Percentiles rank a stretch among this genome's conserved stretches.
These are phyloP conservation scores for Pelargonium fulgidum DNA, from an alignment of 441 rosid species.

Conservation along the genomic window DNA sequence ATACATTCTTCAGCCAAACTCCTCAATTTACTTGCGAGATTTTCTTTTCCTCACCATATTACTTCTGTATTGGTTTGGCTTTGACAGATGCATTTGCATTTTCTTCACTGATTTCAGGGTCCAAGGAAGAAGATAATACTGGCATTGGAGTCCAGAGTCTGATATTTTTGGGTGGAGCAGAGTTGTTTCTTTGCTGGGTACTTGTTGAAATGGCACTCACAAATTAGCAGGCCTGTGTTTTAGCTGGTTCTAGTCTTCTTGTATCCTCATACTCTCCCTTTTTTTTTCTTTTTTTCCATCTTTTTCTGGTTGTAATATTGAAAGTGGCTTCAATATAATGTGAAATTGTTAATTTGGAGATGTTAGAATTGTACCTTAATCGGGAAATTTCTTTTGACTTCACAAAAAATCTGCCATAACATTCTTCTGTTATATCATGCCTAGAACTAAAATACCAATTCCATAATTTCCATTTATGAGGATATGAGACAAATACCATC, in stretches of 20 bases:
- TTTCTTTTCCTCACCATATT: not conserved
- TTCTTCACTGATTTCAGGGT: slow-evolving; percentile 49
- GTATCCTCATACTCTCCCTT: slow-evolving; percentile 14
- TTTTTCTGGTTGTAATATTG: slow-evolving; percentile 11
- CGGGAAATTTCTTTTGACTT: not conserved
- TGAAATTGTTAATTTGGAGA: slow-evolving; percentile 22
- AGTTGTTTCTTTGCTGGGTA: slow-evolving; percentile 13
- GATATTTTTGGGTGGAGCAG: slow-evolving; percentile 16
- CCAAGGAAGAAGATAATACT: slow-evolving; percentile 93
- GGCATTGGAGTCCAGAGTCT: slow-evolving; percentile 69
- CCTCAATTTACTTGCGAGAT: not conserved
- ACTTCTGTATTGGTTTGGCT: not conserved
- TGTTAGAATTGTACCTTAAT: not conserved
- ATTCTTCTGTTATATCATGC: too few relatives aligned
- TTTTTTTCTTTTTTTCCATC: not conserved
- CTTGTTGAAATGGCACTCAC: slow-evolving; percentile 9
- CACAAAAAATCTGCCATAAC: too few relatives aligned
- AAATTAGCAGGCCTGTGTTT: slow-evolving; percentile 23
- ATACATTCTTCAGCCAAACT: too few relatives aligned
- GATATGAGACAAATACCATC: too few relatives aligned
- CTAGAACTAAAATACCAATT: too few relatives aligned
- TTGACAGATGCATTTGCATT: slow-evolving; percentile 5
- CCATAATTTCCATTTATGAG: too few relatives aligned
- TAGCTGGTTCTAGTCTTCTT: slow-evolving; percentile 23
- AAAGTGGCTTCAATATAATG: slow-evolving; percentile 19